These are phyloP conservation scores for Calycina herbarum DNA, from an alignment of 2,329 filamentous ascomycete species.

Conservation along the genomic window DNA sequence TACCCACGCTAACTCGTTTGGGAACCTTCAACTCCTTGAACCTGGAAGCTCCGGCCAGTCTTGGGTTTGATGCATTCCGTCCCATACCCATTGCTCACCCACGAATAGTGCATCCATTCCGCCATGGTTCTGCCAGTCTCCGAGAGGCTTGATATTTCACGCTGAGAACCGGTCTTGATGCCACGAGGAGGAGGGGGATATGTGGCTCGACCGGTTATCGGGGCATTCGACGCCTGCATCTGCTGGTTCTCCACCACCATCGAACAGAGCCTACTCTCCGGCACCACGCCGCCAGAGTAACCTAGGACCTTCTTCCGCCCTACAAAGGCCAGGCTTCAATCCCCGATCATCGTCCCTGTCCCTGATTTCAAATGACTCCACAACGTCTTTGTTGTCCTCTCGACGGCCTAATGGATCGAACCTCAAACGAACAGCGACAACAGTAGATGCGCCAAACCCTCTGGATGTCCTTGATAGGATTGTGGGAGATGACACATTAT, in stretches of 20 bases:
- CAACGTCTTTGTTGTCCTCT: conserved; percentile 68
- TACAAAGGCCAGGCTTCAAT: conserved; percentile 65
- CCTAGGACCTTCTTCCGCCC: conserved; percentile 67
- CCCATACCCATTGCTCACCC: background rate
- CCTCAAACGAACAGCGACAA: conserved; percentile 58
- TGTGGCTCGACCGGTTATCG: conserved; percentile 91
- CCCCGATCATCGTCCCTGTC: conserved; percentile 78
- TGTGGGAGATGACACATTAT: conserved; percentile 26
- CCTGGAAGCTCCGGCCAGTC: background rate
- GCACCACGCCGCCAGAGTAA: conserved; percentile 66
- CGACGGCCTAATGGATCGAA: conserved; percentile 66
- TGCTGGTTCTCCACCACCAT: conserved; percentile 57
- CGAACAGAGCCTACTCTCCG: conserved; percentile 71
- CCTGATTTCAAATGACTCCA: conserved; percentile 74
- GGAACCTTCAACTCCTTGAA: conserved; percentile 3
- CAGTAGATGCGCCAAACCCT: conserved; percentile 63
- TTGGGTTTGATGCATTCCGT: background rate
- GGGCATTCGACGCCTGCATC: conserved; percentile 57
- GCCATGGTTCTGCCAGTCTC: conserved; percentile 6
- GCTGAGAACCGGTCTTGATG: conserved; percentile 9
- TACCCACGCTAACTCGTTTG: background rate
- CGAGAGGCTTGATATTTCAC: conserved; percentile 1
- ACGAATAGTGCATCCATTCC: background rate
- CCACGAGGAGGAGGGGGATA: conserved; percentile 40
- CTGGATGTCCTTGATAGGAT: conserved; percentile 62